These are phyloP conservation scores for Pholiota microspora DNA, from an alignment of 768 basidiomycete species.

Conservation along the genomic window DNA sequence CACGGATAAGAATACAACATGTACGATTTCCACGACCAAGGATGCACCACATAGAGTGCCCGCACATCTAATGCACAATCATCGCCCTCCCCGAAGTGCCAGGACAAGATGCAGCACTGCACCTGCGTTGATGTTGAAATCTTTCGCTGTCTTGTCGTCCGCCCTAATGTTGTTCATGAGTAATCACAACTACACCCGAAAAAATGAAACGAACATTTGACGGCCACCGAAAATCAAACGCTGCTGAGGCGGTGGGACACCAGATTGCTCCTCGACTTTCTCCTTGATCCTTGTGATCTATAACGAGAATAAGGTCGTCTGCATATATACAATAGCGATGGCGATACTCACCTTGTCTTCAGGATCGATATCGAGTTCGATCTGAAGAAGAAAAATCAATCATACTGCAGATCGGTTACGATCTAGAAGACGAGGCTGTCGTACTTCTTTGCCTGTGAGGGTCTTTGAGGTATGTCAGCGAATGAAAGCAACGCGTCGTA, in stretches of 20 bases:
- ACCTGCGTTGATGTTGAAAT: constrained; percentile 82
- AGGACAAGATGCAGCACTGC: constrained; percentile 92
- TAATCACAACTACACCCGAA: no score
- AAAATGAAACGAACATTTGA: constrained; percentile 68
- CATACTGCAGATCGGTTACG: constrained; percentile 4
- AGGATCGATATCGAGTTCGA: constrained; percentile 92
- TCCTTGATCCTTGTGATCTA: constrained; percentile 95
- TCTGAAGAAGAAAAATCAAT: constrained; percentile 38
- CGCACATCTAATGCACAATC: constrained; percentile 19
- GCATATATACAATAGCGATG: neutral
- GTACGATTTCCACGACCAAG: neutral
- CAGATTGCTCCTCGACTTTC: constrained; percentile 97
- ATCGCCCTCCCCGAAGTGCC: constrained; percentile 87
- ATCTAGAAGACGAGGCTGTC: constrained; percentile 7
- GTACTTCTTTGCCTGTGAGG: constrained; percentile 95
- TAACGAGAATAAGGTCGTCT: constrained; percentile 1
- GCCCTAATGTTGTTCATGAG: no score
- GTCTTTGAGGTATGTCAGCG: constrained; percentile 49
- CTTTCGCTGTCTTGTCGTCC: constrained; percentile 88
- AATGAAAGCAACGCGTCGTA: constrained; percentile 5
- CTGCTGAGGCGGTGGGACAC: constrained; percentile 95
- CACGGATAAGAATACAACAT: constrained; percentile 12
- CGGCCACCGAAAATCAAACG: constrained; percentile 90
- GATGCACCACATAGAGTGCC: neutral
- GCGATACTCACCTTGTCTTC: constrained; percentile 67